These are phyloP conservation scores for Pterocarpus macrocarpus DNA, from an alignment of 306 rosid genomes.

Conservation along the genomic window DNA sequence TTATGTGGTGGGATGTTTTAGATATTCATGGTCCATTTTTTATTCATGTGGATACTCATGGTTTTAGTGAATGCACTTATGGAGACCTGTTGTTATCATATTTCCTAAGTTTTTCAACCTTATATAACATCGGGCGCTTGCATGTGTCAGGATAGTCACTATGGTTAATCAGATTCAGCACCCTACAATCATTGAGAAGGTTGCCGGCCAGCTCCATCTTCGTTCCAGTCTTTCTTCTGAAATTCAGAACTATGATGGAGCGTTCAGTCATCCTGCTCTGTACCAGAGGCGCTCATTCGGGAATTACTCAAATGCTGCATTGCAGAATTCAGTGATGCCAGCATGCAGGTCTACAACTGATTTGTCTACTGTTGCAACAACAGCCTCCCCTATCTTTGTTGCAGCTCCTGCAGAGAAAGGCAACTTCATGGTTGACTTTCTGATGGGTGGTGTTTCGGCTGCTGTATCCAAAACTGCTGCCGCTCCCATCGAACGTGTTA, in stretches of 20 bases:
- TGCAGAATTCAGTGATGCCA: conserved; percentile 62
- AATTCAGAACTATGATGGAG: background rate
- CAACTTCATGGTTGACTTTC: conserved; percentile 66
- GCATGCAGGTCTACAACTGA: conserved; percentile 59
- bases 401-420: conserved; percentile 87
- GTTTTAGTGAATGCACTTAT: conserved; percentile 9
- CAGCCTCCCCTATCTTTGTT: conserved; percentile 69
- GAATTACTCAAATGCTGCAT: conserved; percentile 71
- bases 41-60: background rate
- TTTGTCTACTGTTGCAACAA: conserved; percentile 55
- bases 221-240: conserved; percentile 21
- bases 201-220: conserved; percentile 45
- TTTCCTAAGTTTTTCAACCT: conserved; percentile 1
- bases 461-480: conserved; percentile 93
- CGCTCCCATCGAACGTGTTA: conserved; percentile 89
- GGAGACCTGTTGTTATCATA: conserved; percentile 2
- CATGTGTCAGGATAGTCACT: conserved; percentile 43
- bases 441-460: conserved; percentile 92
- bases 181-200: conserved; percentile 44
- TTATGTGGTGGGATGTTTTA: background rate
- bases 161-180: conserved; percentile 57
- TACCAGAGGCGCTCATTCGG: conserved; percentile 45
- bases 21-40: background rate
- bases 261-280: conserved; percentile 9
- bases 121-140: conserved; percentile 25